Conservation (phyloP, 2,329 filamentous ascomycete species). For the Cyphellophora attinorum region DNA sequence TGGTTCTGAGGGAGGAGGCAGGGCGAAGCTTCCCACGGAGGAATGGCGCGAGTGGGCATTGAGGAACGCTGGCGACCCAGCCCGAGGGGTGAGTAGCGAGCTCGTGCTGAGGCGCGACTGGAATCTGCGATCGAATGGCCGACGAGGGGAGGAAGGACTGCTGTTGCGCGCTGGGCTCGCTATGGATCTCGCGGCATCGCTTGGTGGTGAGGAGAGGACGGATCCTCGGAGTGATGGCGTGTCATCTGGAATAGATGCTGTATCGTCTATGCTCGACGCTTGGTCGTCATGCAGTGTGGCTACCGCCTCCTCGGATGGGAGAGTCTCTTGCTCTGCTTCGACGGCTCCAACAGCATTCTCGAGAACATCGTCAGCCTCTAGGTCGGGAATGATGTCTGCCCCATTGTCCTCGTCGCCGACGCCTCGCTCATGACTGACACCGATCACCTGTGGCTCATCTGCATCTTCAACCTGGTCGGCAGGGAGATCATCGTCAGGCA, state of each 20-base stretch:
- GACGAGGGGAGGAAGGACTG: constrained; percentile 71
- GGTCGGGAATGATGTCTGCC: not conserved
- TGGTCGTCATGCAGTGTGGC: constrained; percentile 11
- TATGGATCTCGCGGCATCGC: constrained; percentile 12
- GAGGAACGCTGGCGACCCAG: constrained; percentile 68
- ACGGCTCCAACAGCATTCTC: not conserved
- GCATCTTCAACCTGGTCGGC: not conserved
- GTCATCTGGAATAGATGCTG: constrained; percentile 69
- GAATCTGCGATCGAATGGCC: constrained; percentile 91
- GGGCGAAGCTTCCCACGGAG: constrained; percentile 63
- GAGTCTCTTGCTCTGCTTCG: constrained; percentile 1
- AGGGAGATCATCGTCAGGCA: not conserved
- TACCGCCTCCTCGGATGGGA: not conserved
- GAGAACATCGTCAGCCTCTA: not conserved
- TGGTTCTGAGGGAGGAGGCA: constrained; percentile 46
- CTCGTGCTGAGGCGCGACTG: constrained; percentile 72
- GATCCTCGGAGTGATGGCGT: constrained; percentile 67
- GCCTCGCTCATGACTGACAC: too few species aligned
- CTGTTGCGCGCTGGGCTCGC: constrained; percentile 54
- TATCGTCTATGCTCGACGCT: constrained; percentile 50
- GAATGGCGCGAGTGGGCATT: constrained; percentile 69
- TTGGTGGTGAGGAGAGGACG: constrained; percentile 39
- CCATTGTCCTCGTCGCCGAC: constrained; percentile 1
- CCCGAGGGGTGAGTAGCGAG: constrained; percentile 49
- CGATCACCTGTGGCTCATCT: too few species aligned